phyloP scores from a whole-genome alignment of 192 early-diverging fungal genomes.

The Rhizophagus clarus region DNA sequence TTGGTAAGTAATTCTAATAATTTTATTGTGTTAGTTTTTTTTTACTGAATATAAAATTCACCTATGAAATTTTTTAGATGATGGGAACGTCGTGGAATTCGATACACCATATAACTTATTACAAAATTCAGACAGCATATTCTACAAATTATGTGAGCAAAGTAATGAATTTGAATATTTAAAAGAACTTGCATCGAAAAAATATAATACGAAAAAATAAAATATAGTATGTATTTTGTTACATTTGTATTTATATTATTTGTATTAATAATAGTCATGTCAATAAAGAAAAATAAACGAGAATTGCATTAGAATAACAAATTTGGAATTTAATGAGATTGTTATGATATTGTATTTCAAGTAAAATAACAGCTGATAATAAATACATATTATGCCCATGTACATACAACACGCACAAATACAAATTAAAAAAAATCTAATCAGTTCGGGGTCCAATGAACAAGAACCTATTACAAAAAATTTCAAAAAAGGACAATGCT shows the following conservation, averaged over 20 bases:
- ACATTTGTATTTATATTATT: no score
- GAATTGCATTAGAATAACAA: no score
- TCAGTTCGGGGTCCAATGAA: slow-evolving; percentile 1
- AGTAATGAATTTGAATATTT: slow-evolving; percentile 26
- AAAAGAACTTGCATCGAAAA: slow-evolving; percentile 11
- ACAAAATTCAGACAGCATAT: slow-evolving; percentile 33
- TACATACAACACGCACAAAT: no score
- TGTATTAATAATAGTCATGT: no score
- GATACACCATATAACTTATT: slow-evolving; percentile 35
- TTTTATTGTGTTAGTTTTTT: background rate
- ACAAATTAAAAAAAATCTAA: background rate
- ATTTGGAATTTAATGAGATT: no score
- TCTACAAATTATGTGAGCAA: slow-evolving; percentile 35
- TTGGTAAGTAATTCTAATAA: background rate
- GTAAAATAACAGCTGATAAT: no score
- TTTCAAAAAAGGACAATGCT: background rate
- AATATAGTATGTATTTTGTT: no score
- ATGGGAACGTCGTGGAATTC: slow-evolving; percentile 55
- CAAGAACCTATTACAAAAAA: slow-evolving; percentile 5
- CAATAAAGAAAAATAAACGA: no score
- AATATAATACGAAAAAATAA: background rate
- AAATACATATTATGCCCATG: no score
- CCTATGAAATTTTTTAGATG: slow-evolving; percentile 48
- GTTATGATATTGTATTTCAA: no score
- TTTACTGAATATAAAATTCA: background rate